Base-by-base conservation (phyloP, 1,284 basidiomycete genomes). In the Pulchroboletus neoregius region DNA sequence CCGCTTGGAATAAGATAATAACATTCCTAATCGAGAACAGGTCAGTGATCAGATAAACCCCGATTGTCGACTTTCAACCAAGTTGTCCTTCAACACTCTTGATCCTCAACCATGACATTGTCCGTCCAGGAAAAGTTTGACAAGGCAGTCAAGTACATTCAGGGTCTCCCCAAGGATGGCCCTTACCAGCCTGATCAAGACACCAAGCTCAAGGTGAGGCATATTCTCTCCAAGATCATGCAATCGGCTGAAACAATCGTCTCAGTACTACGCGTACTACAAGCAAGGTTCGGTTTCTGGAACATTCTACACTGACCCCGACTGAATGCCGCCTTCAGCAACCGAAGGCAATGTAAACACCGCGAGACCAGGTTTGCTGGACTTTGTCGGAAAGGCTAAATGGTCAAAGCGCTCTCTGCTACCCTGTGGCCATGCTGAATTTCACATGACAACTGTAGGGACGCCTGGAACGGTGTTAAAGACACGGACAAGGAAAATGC, bases 251-350 rank as follows among this genome's bases (percentile, higher is more conserved):
- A 45, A 31, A 26, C 40, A n/a, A 30, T 32, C 48, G 36, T 11
- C n/a, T 36, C 46, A 95, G 93, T 95, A 95, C 76, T 96, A 97
- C 77, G 80, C 78, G 60, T 81, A 86, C 67, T 96, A 77, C 78
- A 97, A 96, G 77, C 92, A 94, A 76, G 88, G 88, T 87, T 46
- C 50, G 49, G 37, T 48, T 37, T 36, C 12, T 7, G 28, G 34
- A 39, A 16, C 26, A 5, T 30, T 39, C 20, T 26, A 31, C 9
- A 38, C 38, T 38, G 39, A 33, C 6, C 20, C 35, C 28, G 31
- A 6, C 40, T 47, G 39, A 50, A 16, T 24, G 9, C 23, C 12
- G 16, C 41, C n/a, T 46, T 18, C 60, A 89, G 92, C 80, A 36
- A 92, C 78, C 31, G 65, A 84, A 44, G 93, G 94, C 39, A 82